A percentile compares a stretch with the other conserved stretches of the same genome.
These are phyloP conservation scores for Boletus reticuloceps DNA, from an alignment of 768 basidiomycete genomes.

Conservation along the genomic window DNA sequence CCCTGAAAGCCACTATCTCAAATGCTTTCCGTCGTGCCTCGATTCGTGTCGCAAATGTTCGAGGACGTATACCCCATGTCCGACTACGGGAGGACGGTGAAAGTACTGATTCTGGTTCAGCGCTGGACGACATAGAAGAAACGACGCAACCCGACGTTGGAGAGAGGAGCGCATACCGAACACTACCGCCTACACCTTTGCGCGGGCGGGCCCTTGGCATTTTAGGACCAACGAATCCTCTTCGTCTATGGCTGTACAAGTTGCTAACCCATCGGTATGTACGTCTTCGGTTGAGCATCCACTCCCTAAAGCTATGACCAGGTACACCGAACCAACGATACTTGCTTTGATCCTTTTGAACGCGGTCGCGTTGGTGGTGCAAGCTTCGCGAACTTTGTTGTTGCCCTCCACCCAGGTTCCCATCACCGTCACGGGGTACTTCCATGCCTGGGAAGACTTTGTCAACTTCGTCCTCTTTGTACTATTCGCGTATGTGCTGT, in stretches of 20 bases:
- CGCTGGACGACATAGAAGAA: constrained; percentile 37
- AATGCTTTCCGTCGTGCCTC: constrained; percentile 62
- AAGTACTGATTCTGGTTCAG: constrained; percentile 23
- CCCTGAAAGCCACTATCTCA: constrained; percentile 57
- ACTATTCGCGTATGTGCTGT: constrained; percentile 69
- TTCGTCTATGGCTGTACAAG: constrained; percentile 62
- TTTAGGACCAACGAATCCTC: constrained; percentile 62
- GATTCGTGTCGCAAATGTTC: constrained; percentile 76
- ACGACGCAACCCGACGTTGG: constrained; percentile 30
- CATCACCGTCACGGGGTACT: constrained; percentile 67
- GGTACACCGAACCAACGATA: constrained; percentile 85
- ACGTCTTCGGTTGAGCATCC: background rate
- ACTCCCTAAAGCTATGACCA: constrained; percentile 25
- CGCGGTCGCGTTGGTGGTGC: constrained; percentile 76
- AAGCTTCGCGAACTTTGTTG: constrained; percentile 65
- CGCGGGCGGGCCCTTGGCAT: constrained; percentile 78
- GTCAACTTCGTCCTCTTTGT: constrained; percentile 78
- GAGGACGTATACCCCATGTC: constrained; percentile 57
- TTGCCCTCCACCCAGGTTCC: constrained; percentile 41
- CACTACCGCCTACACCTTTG: constrained; percentile 46
- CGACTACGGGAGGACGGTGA: constrained; percentile 50
- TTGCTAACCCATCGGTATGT: constrained; percentile 72
- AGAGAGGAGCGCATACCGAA: constrained; percentile 37
- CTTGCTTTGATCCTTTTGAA: constrained; percentile 81
- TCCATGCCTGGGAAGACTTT: constrained; percentile 87